Evolutionary conservation across 1,139 yeast genomes (phyloP).

Genomic region (Candida smagusa): DNA sequence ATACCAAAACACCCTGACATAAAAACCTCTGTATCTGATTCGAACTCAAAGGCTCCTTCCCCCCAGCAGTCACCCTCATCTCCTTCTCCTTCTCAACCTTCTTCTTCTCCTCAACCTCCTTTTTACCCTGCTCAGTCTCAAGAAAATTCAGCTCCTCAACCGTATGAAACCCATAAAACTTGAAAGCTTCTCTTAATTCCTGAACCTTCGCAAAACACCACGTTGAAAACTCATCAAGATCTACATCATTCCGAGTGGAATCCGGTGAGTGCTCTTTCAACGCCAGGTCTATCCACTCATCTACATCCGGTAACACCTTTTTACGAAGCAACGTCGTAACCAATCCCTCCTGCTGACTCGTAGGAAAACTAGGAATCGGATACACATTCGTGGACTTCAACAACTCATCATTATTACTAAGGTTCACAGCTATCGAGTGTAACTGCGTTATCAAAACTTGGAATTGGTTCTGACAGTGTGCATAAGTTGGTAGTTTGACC

Average conservation of each 20-base stretch:
- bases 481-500: conserved; percentile 39
- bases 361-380: conserved; percentile 82
- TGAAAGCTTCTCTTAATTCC: conserved; percentile 52
- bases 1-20: conserved; percentile 31
- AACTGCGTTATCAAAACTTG: conserved; percentile 81
- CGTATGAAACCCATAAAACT: conserved; percentile 60
- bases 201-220: conserved; percentile 61
- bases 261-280: conserved; percentile 20
- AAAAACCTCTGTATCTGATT: conserved; percentile 40
- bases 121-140: conserved; percentile 41
- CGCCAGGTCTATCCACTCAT: conserved; percentile 75
- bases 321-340: conserved; percentile 81
- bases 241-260: conserved; percentile 16
- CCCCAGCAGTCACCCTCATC: conserved; percentile 28
- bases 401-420: conserved; percentile 58
- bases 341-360: conserved; percentile 77
- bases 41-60: conserved; percentile 32
- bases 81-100: conserved; percentile 27
- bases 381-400: conserved; percentile 70
- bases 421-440: conserved; percentile 64
- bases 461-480: conserved; percentile 68
- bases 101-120: conserved; percentile 27
- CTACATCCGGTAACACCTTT: conserved; percentile 86
- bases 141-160: conserved; percentile 41
- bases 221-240: conserved; percentile 53